Conservation (phyloP, 2,329 filamentous ascomycete genomes). For the Epichloe glyceriae region DNA sequence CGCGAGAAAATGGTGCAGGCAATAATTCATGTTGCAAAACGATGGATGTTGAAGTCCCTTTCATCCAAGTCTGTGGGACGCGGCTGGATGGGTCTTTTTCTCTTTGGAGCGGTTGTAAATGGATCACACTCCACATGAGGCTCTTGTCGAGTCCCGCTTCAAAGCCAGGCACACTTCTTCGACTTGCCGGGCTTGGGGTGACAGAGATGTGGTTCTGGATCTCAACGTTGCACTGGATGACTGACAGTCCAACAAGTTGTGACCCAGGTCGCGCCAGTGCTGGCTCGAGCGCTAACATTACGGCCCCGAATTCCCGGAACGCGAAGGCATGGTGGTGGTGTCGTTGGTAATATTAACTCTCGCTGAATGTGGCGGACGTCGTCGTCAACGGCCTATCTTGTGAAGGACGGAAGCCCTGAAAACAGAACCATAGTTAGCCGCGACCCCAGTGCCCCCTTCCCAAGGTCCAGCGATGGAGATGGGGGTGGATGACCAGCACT, state of each 20-base stretch:
- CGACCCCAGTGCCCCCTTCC: background rate
- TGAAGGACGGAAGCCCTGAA: background rate
- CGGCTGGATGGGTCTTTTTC: conserved; percentile 5
- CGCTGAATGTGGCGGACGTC: background rate
- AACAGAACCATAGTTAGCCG: conserved; percentile 2
- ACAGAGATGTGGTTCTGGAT: conserved; percentile 6
- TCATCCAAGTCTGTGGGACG: conserved; percentile 5
- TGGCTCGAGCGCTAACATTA: background rate
- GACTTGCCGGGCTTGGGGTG: conserved; percentile 8
- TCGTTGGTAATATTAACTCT: background rate
- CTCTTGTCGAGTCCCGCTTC: conserved; percentile 10
- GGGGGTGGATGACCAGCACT: background rate
- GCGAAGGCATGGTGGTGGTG: background rate
- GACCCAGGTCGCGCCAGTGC: background rate
- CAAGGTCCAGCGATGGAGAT: background rate
- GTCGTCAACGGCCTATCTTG: background rate
- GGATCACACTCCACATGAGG: conserved; percentile 12
- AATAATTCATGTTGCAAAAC: background rate
- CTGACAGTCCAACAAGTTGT: background rate
- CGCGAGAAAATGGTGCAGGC: background rate
- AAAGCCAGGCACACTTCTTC: conserved; percentile 6
- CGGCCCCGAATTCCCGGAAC: background rate
- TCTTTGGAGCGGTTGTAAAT: conserved; percentile 6
- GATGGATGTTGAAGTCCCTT: conserved; percentile 5
- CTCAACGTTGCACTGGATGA: conserved; percentile 6